Conservation (phyloP, 257 asterid genomes). For the Ligustrum vulgare region DNA sequence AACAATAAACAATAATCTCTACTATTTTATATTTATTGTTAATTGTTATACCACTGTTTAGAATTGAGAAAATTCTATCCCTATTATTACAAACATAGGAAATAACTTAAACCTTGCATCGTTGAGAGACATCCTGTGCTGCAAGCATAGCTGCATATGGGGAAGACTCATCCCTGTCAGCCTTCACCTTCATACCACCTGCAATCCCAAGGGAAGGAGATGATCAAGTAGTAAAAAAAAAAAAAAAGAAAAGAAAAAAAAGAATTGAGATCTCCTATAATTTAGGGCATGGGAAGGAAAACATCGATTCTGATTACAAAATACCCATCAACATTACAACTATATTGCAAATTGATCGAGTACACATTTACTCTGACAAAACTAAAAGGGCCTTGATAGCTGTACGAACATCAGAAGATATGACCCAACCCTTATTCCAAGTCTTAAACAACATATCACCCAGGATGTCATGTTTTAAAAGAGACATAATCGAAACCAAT, state of each 20-base stretch:
- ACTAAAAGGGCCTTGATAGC: not conserved
- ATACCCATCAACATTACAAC: not conserved
- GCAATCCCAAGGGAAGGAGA: not conserved
- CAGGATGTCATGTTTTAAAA: not conserved
- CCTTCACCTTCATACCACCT: slow-evolving; percentile 63
- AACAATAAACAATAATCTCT: not conserved
- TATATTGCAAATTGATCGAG: not conserved
- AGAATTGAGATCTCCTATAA: not conserved
- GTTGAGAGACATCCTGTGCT: slow-evolving; percentile 49
- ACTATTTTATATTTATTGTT: not conserved
- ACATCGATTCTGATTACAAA: not conserved
- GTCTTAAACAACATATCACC: not conserved
- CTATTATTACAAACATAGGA: not conserved
- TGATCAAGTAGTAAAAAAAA: not conserved
- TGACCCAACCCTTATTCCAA: not conserved
- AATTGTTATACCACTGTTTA: not conserved
- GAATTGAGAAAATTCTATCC: not conserved
- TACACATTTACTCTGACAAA: not conserved
- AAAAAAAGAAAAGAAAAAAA: too few relatives aligned
- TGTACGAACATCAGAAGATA: not conserved
- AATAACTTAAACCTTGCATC: slow-evolving; percentile 44
- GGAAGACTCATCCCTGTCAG: slow-evolving; percentile 57
- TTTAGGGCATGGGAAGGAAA: not conserved
- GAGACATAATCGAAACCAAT: not conserved
- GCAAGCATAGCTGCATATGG: slow-evolving; percentile 65